Base-by-base conservation (phyloP, 768 basidiomycete genomes). In the Amanita exitialis region DNA sequence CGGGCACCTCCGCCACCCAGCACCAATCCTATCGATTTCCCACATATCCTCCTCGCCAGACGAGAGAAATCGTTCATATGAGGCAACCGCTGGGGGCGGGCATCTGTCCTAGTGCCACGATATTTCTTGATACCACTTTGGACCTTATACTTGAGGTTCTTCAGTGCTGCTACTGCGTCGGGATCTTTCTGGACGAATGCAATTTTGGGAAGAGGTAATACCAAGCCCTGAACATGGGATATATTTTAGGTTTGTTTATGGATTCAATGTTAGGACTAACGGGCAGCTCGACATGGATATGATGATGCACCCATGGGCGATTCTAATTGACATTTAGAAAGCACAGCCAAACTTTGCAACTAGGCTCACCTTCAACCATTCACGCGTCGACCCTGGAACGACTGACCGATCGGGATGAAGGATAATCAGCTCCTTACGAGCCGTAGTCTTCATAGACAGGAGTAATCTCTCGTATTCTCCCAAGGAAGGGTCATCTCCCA, bases 1-100 rank as follows among this genome's bases (percentile, higher is more conserved):
- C 96, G 78, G 13, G 94, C 96, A 15, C 96, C 96, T n/a, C 96
- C 96, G 5, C 96, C 96, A 16, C 96, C 96, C 1, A 99, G 77
- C 6, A 98, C 93, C 39, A 99, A 69, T 1, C 94, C 96, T 53
- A 98, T 87, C 6, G 89, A 90, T 59, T 83, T 89, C 12, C 94
- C 96, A 61, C 93, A 96, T 34, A 98, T 78, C 45, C 93, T 70
- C 51, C 96, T 72, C 1, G 96, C 96, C 35, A 99, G 69, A 18
- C 96, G 76, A 7, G 92, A 84, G 63, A 98, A 98, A 63, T 99
- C 96, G 57, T 86, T 92, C 55, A 78, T 79, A 62, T 92, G 83
- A 4, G 86, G 79, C n/a, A 82, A 79, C 1, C 88, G 77, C 62
- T 87, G 83, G 13, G 83, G 88, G 18, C 79, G 80, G 53, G 76